These are phyloP conservation scores for Cucurbita moschata DNA, from an alignment of 306 rosid species.

Conservation along the genomic window DNA sequence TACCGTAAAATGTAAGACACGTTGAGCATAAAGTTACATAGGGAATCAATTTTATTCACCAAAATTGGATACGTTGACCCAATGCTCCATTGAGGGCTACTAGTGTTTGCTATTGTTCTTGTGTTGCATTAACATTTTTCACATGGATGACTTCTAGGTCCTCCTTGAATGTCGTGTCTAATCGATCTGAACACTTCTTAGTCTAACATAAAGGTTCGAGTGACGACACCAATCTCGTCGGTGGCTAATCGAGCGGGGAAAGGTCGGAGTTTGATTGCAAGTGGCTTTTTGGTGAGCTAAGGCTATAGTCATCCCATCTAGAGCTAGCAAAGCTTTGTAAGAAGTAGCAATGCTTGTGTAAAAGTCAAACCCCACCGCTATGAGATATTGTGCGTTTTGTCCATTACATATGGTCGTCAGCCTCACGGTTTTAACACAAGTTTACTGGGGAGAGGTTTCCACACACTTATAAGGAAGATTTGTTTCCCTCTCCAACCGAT, in stretches of 20 bases:
- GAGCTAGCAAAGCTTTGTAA: neutral
- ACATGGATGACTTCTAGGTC: neutral
- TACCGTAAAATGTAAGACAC: neutral
- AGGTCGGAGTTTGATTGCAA: neutral
- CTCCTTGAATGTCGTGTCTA: neutral
- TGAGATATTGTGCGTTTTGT: too few relatives aligned
- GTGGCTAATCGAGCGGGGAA: neutral
- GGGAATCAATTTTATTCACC: neutral
- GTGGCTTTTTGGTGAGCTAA: neutral
- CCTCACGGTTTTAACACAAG: too few relatives aligned
- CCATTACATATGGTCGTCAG: too few relatives aligned
- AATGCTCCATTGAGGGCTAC: neutral
- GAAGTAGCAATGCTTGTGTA: neutral
- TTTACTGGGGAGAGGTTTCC: too few relatives aligned
- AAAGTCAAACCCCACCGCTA: too few relatives aligned
- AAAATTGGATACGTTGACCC: neutral
- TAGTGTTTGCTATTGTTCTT: neutral
- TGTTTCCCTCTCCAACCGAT: too few relatives aligned
- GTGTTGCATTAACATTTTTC: neutral
- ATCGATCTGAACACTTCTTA: neutral
- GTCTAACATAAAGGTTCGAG: neutral
- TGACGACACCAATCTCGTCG: neutral
- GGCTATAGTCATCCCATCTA: neutral
- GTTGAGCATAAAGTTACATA: neutral
- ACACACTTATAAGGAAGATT: too few relatives aligned